phyloP scores from a whole-genome alignment of 768 basidiomycete genomes.

The Hericium erinaceus region DNA sequence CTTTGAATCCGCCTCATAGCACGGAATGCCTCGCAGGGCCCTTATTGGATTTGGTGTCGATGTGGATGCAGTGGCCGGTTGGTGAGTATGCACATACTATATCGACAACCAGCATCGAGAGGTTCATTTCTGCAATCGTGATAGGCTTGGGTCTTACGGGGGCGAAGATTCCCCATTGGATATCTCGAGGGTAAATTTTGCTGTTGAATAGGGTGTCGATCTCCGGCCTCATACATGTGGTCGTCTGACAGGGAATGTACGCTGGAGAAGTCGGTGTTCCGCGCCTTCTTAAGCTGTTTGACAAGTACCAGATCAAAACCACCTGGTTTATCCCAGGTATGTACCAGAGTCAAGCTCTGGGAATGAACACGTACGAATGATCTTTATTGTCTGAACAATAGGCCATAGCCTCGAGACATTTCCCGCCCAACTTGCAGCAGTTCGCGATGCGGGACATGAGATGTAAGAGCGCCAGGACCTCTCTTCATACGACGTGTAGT shows the following conservation, averaged over 20 bases:
- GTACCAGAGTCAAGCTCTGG: neutral
- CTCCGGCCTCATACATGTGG: neutral
- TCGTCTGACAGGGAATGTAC: slow-evolving; percentile 43
- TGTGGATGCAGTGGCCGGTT: slow-evolving; percentile 71
- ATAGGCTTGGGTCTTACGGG: slow-evolving; percentile 64
- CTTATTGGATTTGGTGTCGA: slow-evolving; percentile 61
- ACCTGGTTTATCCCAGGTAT: slow-evolving; percentile 72
- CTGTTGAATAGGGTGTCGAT: neutral
- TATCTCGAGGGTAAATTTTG: slow-evolving; percentile 44
- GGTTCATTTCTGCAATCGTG: neutral
- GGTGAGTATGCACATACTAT: slow-evolving; percentile 32
- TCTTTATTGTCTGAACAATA: slow-evolving; percentile 8
- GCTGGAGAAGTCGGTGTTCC: slow-evolving; percentile 68
- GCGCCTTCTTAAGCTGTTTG: slow-evolving; percentile 61
- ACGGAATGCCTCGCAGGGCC: slow-evolving; percentile 42
- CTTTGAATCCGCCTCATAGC: no score
- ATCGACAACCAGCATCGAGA: no score
- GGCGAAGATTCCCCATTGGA: slow-evolving; percentile 66
- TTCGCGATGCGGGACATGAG: slow-evolving; percentile 68
- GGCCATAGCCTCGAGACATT: slow-evolving; percentile 72
- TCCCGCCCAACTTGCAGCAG: slow-evolving; percentile 56
- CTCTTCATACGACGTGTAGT: neutral
- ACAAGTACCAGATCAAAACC: slow-evolving; percentile 57
- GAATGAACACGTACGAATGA: neutral
- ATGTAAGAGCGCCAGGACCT: slow-evolving; percentile 28